Conservation (phyloP, 495 filamentous ascomycete species). For the Paragyromitra xinjiangensis region DNA sequence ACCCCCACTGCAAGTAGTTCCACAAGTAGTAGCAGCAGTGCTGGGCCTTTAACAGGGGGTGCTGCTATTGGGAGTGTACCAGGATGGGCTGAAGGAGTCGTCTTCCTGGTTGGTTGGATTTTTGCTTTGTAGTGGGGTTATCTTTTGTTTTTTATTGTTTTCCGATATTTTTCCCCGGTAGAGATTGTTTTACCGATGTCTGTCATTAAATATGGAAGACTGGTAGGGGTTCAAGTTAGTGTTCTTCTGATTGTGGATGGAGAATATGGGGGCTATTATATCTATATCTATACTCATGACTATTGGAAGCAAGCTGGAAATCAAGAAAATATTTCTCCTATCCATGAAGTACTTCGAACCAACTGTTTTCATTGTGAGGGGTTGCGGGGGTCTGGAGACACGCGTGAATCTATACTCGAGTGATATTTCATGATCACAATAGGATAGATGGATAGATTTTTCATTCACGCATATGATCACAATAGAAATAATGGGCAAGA, state of each 20-base stretch:
- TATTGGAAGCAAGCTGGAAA: neutral
- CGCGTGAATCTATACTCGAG: neutral
- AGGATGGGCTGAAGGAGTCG: conserved; percentile 35
- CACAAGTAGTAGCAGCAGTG: neutral
- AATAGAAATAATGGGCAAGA: neutral
- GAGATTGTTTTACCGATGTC: neutral
- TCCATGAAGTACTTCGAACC: neutral
- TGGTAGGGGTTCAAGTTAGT: neutral
- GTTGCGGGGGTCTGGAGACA: neutral
- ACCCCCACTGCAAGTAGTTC: neutral
- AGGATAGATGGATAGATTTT: neutral
- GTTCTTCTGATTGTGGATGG: neutral
- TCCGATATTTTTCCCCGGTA: neutral
- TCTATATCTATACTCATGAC: neutral
- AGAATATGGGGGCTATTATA: neutral
- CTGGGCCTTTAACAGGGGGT: neutral
- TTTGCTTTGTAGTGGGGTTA: conserved; percentile 28
- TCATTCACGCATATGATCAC: neutral
- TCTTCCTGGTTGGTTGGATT: conserved; percentile 36
- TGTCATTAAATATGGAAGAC: neutral
- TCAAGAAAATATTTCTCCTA: neutral
- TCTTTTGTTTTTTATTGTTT: neutral
- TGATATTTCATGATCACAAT: conserved; percentile 8
- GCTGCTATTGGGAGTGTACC: conserved; percentile 23
- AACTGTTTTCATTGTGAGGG: neutral